Base-by-base conservation (phyloP, 2,329 filamentous ascomycete species). In the Sporothrix pallida region DNA sequence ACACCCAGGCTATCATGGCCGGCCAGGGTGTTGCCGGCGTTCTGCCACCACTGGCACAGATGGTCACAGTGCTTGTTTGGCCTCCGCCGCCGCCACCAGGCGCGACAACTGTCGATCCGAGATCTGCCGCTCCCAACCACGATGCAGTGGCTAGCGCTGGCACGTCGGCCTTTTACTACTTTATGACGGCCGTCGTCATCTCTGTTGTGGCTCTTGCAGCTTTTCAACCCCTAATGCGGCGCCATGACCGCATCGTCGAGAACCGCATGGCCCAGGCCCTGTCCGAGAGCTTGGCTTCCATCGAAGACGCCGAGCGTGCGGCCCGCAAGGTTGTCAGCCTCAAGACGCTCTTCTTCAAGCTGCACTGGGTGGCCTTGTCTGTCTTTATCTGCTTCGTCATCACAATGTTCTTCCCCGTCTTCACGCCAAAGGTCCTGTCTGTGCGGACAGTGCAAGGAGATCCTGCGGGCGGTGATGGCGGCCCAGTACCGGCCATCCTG, bases 341-440 rank as follows among this genome's bases (percentile, higher is more conserved):
- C 76, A 84, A 84, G 76, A 84, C 84, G 0, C 88, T 98, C 3
- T 90, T 96, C 78, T 84, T 84, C 75, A 97, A 97, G 81, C 88
- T 98, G 62, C 89, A 88, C 78, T 97, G 92, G 89, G 86, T 94
- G 15, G 89, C 93, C 0, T 84, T 86, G n/a, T 89, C 93, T 8
- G 89, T 98, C 15, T 94, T 93, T 78, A 80, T 95, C 76, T 94
- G 91, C 79, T 98, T 98, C 79, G 83, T 87, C 58, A 83, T 95
- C 72, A 95, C 95, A 69, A 98, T 99, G 95, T 90, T 96, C 80
- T 98, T 95, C 84, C 96, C 96, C 0, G 93, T 98, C 75, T 97
- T 97, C 82, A 98, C 96, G 0, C 84, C 87, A 73, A 89, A 91
- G 81, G 91, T 92, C 76, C 78, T 83, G 48, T 88, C 86, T 9